Evolutionary conservation across 1,139 yeast species (phyloP), one percentile per base, ranked within the genome.

Genomic region (Hemisphaericaspora xylofermentans): DNA sequence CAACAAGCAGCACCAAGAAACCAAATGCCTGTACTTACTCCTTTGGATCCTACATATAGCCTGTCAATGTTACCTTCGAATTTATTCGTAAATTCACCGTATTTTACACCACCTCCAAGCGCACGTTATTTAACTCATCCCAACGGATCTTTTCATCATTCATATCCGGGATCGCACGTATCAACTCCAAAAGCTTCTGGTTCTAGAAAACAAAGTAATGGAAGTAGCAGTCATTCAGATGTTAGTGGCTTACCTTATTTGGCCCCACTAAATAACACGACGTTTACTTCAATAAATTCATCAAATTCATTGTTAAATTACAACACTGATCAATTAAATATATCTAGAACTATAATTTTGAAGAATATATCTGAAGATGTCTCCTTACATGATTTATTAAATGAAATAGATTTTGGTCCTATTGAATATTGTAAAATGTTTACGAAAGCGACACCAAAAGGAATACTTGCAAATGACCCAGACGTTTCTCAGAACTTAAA

Each of bases 1-100:
- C 42, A 33, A 10, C 38, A 36, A 33, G 26, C 33, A 38, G 42
- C 17, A 40, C 39, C 30, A 25, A n/a, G n/a, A n/a, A 40, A 16
- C 40, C 50, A 13, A 32, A 10, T 29, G 27, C 25, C 15, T 16
- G 57, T 52, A 35, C 38, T 48, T 36, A 69, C 82, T 2, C 83
- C 84, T 1, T 66, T 77, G 49, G 84, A 79, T 50, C 56, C 74
- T 43, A 60, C 71, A 5, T 78, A 76, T 52, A 78, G 82, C 8
- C 74, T 83, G n/a, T 78, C 85, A 14, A 71, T 84, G 71, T 64
- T 85, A 30, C 93, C 93, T 1, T 74, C 87, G 19, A 88, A 83
- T 53, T 63, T 85, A 41, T 64, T 85, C 39, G 65, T 82, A 48
- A 79, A 80, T 16, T 81, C 91, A 1, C 93, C 93, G 0, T 84